Evolutionary conservation across 2,329 filamentous ascomycete species (phyloP).

Genomic region (Mycosphaerella sp.): DNA sequence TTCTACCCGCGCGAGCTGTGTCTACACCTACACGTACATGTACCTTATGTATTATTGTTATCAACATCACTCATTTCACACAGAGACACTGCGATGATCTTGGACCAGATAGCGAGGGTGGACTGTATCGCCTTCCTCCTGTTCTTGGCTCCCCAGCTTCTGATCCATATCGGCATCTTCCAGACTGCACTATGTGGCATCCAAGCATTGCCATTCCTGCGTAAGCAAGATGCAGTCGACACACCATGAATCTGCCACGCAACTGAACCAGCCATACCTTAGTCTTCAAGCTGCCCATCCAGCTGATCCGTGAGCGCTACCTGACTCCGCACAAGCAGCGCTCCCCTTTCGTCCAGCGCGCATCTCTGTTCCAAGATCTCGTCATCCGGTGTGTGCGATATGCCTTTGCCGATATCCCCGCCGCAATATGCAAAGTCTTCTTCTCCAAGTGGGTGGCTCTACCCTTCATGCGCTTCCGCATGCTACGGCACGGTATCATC

Average conservation of each 20-base stretch:
- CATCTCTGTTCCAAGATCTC: slow-evolving; percentile 70
- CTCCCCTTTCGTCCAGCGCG: slow-evolving; percentile 60
- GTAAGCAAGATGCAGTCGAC: slow-evolving; percentile 51
- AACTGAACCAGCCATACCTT: no score
- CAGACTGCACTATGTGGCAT: slow-evolving; percentile 54
- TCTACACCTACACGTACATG: not conserved
- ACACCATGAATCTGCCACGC: no score
- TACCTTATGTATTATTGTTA: slow-evolving; percentile 1
- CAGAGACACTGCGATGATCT: slow-evolving; percentile 53
- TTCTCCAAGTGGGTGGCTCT: slow-evolving; percentile 67
- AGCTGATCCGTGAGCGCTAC: slow-evolving; percentile 55
- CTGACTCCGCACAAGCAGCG: slow-evolving; percentile 43
- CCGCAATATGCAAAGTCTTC: slow-evolving; percentile 65
- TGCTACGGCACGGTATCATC: slow-evolving; percentile 65
- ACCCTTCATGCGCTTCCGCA: slow-evolving; percentile 68
- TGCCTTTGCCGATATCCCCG: slow-evolving; percentile 66
- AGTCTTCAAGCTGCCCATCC: slow-evolving; percentile 55
- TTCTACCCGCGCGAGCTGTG: no score
- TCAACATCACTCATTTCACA: slow-evolving; percentile 4
- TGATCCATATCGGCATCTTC: slow-evolving; percentile 60
- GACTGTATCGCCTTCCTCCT: slow-evolving; percentile 69
- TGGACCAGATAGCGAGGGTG: slow-evolving; percentile 66
- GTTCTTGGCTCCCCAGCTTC: slow-evolving; percentile 64
- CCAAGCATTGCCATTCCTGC: slow-evolving; percentile 61
- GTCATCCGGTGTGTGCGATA: slow-evolving; percentile 72